Evolutionary conservation across 129 eudicot genomes (phyloP).

Genomic region (Centaurea solstitialis): DNA sequence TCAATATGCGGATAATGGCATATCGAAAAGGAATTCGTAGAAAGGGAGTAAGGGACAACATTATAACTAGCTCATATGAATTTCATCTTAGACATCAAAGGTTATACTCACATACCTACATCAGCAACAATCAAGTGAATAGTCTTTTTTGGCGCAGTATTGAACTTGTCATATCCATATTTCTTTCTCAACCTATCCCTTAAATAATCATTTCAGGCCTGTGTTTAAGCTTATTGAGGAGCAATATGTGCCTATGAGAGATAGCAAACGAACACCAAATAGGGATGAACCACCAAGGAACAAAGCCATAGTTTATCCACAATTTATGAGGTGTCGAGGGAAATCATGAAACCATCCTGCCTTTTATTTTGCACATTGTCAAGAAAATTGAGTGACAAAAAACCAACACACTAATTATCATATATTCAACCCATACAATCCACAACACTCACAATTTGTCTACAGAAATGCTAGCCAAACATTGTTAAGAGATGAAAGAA

Average conservation of each 20-base stretch:
- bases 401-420: constrained; percentile 1
- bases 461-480: not conserved
- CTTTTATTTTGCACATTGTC: constrained; percentile 5
- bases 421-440: not conserved
- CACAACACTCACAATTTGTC: not conserved
- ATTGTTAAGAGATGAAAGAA: not conserved
- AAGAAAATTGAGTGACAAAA: not conserved
- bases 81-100: not conserved
- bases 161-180: constrained; percentile 58
- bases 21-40: not conserved
- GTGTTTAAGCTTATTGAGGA: constrained; percentile 87
- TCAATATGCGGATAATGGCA: not conserved
- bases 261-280: constrained; percentile 73
- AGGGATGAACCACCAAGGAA: constrained; percentile 58
- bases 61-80: not conserved
- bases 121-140: not conserved
- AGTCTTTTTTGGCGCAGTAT: not conserved
- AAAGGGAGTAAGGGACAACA: not conserved
- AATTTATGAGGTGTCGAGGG: constrained; percentile 68
- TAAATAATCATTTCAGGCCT: constrained; percentile 73
- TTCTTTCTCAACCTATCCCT: constrained; percentile 58
- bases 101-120: constrained; percentile 13
- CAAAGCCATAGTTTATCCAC: constrained; percentile 53
- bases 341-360: constrained; percentile 63
- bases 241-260: constrained; percentile 65